Percentiles rank a stretch among this genome's conserved stretches.
phyloP scores from a whole-genome alignment of 495 filamentous ascomycete genomes.

The Penicillium canescens region DNA sequence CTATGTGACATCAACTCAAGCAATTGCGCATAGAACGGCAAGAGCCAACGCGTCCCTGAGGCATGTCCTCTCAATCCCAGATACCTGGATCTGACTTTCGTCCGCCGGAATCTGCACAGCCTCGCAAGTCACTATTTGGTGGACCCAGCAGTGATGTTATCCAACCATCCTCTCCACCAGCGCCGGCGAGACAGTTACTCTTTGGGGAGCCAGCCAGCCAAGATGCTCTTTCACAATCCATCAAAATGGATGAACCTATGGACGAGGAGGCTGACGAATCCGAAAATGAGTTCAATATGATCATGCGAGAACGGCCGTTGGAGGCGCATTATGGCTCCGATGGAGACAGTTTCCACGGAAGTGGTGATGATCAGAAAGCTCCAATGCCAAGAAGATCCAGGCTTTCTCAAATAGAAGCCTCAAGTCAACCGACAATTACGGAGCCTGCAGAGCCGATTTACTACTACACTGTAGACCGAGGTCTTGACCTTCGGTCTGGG shows the following conservation, averaged over 20 bases:
- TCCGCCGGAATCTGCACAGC: constrained; percentile 39
- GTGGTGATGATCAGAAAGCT: constrained; percentile 17
- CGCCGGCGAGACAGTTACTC: constrained; percentile 26
- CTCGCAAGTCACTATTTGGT: constrained; percentile 37
- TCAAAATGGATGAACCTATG: constrained; percentile 7
- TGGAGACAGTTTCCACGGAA: constrained; percentile 24
- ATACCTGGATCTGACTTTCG: constrained; percentile 21
- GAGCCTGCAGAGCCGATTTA: background rate
- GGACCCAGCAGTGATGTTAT: constrained; percentile 38
- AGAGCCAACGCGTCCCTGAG: constrained; percentile 13
- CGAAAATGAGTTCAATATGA: constrained; percentile 23
- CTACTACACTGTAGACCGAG: constrained; percentile 22
- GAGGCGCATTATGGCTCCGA: constrained; percentile 22
- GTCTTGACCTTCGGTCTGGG: constrained; percentile 21
- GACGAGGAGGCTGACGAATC: constrained; percentile 6
- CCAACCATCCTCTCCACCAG: constrained; percentile 22
- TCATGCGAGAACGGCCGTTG: constrained; percentile 23
- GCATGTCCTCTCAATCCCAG: constrained; percentile 37
- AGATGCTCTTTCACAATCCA: constrained; percentile 17
- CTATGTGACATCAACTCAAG: constrained; percentile 1
- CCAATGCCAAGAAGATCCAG: background rate
- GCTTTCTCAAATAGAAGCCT: too few species aligned
- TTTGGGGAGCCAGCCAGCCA: constrained; percentile 34
- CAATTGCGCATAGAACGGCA: background rate
- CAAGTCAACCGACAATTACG: too few species aligned